Percentiles rank a stretch among this genome's conserved stretches.
These are phyloP conservation scores for Pigoraptor vietnamica DNA, from an alignment of 78 protist genomes.

Conservation along the genomic window DNA sequence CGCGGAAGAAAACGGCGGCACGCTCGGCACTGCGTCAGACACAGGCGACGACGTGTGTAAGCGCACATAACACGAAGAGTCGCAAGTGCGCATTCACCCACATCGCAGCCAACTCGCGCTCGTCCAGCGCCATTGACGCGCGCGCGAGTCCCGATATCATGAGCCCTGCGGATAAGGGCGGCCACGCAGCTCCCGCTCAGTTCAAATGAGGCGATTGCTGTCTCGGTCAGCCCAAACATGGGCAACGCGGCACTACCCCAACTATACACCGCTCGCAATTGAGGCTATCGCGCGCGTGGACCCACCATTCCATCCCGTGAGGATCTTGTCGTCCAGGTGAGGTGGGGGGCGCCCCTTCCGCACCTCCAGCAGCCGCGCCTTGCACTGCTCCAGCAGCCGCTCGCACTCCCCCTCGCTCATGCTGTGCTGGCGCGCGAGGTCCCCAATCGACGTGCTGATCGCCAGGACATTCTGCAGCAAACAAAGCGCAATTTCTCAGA, in stretches of 20 bases:
- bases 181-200: too few species aligned
- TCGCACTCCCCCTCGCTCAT: background rate
- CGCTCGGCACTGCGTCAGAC: conserved; percentile 12
- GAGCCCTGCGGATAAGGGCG: conserved; percentile 32
- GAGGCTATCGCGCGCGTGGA: too few species aligned
- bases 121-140: conserved; percentile 23
- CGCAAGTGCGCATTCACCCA: too few species aligned
- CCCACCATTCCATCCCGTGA: conserved; percentile 61
- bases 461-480: background rate
- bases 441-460: background rate
- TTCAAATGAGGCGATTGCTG: too few species aligned
- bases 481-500: background rate
- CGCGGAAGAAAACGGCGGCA: conserved; percentile 41
- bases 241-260: too few species aligned
- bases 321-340: conserved; percentile 67
- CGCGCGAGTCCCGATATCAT: conserved; percentile 56
- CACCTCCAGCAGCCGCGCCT: background rate
- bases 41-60: background rate
- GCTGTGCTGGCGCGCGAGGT: background rate
- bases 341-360: conserved; percentile 51
- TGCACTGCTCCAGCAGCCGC: background rate
- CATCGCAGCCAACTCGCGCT: background rate
- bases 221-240: too few species aligned
- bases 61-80: too few species aligned
- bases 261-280: too few species aligned